phyloP scores from a whole-genome alignment of 2,329 filamentous ascomycete species.

The Albophoma yamanashiensis region DNA sequence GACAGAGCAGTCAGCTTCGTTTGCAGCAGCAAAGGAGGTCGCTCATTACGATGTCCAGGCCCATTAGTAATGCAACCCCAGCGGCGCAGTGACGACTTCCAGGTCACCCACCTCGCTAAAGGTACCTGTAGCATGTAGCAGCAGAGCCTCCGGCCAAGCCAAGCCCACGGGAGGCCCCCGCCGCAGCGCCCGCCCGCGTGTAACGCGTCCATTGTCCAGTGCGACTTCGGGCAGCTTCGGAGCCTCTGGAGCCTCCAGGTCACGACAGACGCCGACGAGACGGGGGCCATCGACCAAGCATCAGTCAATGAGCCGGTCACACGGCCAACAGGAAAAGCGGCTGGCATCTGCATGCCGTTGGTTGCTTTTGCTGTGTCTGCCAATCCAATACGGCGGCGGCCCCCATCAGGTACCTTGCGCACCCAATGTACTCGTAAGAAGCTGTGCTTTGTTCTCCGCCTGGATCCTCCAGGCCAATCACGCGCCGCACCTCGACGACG shows the following conservation, averaged over 20 bases:
- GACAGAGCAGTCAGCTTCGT: background rate
- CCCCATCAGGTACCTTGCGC: background rate
- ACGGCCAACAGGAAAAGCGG: background rate
- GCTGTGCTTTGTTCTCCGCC: constrained; percentile 1
- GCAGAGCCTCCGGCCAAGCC: background rate
- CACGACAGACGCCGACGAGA: background rate
- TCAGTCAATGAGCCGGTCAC: background rate
- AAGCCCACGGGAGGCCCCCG: background rate
- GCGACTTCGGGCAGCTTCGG: background rate
- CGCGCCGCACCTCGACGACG: constrained; percentile 1
- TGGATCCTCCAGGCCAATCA: constrained; percentile 4
- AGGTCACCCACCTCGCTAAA: no score
- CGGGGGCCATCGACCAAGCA: background rate
- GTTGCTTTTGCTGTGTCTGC: background rate
- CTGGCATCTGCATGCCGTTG: background rate
- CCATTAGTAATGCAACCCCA: background rate
- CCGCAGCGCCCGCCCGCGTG: background rate
- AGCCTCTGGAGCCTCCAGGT: background rate
- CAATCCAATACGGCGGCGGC: background rate
- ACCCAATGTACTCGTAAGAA: background rate
- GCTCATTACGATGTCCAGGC: background rate
- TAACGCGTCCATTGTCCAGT: background rate
- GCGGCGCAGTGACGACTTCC: background rate
- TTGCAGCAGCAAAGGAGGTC: background rate
- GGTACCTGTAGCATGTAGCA: no score